Evolutionary conservation across 352 stramenopile genomes (phyloP).

Genomic region (Phytophthora nicotianae): DNA sequence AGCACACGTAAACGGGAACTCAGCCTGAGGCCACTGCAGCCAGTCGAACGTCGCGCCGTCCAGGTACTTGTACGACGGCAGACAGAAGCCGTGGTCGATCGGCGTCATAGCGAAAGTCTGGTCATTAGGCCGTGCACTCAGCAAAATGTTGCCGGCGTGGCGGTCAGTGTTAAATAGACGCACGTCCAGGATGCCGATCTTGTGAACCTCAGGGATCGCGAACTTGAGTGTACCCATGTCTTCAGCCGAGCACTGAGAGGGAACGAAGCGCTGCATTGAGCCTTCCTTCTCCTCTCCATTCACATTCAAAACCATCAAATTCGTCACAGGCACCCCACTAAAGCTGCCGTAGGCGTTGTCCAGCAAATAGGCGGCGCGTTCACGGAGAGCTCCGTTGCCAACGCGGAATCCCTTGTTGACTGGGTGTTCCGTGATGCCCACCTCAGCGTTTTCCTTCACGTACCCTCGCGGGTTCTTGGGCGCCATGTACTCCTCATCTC

Average conservation of each 20-base stretch:
- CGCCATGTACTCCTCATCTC: constrained; percentile 99
- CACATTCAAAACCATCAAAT: constrained; percentile 68
- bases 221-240: constrained; percentile 91
- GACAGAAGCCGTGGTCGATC: constrained; percentile 90
- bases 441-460: constrained; percentile 81
- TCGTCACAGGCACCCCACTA: constrained; percentile 84
- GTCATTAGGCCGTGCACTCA: constrained; percentile 53
- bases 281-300: constrained; percentile 79
- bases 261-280: constrained; percentile 85
- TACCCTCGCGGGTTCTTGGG: constrained; percentile 98
- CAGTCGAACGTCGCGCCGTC: constrained; percentile 87
- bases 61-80: constrained; percentile 84
- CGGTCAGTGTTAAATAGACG: constrained; percentile 91
- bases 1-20: constrained; percentile 84
- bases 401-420: constrained; percentile 88
- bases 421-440: constrained; percentile 80
- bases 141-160: constrained; percentile 87
- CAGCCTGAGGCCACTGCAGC: constrained; percentile 87
- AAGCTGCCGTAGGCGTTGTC: constrained; percentile 82
- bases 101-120: constrained; percentile 85
- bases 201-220: constrained; percentile 84
- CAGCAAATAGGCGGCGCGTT: constrained; percentile 84
- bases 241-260: constrained; percentile 84
- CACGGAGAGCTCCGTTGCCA: constrained; percentile 84
- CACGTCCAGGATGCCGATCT: constrained; percentile 89